Percentiles rank a stretch among this genome's conserved stretches.
Evolutionary conservation across 495 filamentous ascomycete genomes (phyloP).

Genomic region (Hyaloscypha finlandica): DNA sequence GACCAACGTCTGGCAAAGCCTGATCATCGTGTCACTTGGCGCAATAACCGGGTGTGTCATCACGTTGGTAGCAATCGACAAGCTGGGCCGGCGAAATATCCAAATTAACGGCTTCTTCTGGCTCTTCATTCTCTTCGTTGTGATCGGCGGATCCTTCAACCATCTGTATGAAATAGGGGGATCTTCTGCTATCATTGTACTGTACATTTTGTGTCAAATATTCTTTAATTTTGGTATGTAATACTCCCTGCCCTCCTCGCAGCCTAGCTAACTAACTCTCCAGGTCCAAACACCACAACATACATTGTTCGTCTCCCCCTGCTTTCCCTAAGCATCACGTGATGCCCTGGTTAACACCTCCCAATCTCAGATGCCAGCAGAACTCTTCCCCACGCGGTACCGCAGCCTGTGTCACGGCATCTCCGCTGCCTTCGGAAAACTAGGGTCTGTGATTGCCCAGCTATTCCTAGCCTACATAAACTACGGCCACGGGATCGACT

Average conservation of each 20-base stretch:
- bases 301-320: constrained; percentile 34
- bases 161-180: constrained; percentile 34
- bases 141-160: constrained; percentile 35
- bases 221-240: constrained; percentile 37
- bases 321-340: neutral
- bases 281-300: constrained; percentile 44
- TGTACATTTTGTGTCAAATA: constrained; percentile 43
- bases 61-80: constrained; percentile 40
- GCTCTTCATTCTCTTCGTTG: constrained; percentile 42
- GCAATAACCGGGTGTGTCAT: constrained; percentile 40
- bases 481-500: constrained; percentile 21
- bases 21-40: constrained; percentile 42
- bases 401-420: constrained; percentile 82
- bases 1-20: constrained; percentile 37
- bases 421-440: constrained; percentile 78
- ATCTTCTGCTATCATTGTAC: constrained; percentile 17
- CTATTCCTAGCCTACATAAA: constrained; percentile 26
- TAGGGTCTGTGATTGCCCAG: constrained; percentile 67
- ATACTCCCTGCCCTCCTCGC: neutral
- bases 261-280: neutral
- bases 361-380: constrained; percentile 59
- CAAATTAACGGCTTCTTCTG: constrained; percentile 42
- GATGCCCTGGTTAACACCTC: neutral
- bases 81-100: constrained; percentile 39
- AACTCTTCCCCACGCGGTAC: constrained; percentile 85